Evolutionary conservation across 306 rosid genomes (phyloP).

Genomic region (Glycyrrhiza uralensis): DNA sequence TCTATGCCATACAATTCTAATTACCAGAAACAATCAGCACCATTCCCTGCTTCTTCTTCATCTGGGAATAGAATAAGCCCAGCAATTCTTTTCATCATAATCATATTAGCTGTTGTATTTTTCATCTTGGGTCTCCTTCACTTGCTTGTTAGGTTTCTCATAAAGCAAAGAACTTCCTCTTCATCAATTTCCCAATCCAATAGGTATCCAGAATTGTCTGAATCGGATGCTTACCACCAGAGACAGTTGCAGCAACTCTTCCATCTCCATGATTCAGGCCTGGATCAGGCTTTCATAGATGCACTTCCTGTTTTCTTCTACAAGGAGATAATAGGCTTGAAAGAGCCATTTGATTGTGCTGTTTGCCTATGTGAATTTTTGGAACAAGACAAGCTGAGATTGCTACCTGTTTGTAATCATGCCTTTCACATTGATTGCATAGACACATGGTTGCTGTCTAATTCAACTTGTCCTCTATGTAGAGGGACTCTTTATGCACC

Average conservation of each 20-base stretch:
- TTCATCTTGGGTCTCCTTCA: slow-evolving; percentile 81
- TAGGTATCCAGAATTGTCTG: slow-evolving; percentile 66
- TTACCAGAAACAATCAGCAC: slow-evolving; percentile 38
- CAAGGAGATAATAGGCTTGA: slow-evolving; percentile 66
- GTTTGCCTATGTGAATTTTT: slow-evolving; percentile 89
- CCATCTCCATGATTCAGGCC: slow-evolving; percentile 91
- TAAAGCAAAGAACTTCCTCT: slow-evolving; percentile 60
- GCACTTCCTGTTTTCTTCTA: slow-evolving; percentile 85
- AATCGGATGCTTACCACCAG: slow-evolving; percentile 64
- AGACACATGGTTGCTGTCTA: slow-evolving; percentile 90
- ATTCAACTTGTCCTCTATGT: slow-evolving; percentile 95
- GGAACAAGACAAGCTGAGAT: slow-evolving; percentile 70
- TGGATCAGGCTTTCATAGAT: slow-evolving; percentile 89
- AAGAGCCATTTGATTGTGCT: slow-evolving; percentile 93
- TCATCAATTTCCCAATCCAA: slow-evolving; percentile 62
- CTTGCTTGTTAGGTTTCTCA: slow-evolving; percentile 72
- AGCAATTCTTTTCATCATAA: slow-evolving; percentile 67
- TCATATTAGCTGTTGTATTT: slow-evolving; percentile 68
- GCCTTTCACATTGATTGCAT: slow-evolving; percentile 91
- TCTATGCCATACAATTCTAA: slow-evolving; percentile 35
- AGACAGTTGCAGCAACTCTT: slow-evolving; percentile 94
- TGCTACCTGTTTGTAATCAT: slow-evolving; percentile 83
- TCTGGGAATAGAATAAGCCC: slow-evolving; percentile 72
- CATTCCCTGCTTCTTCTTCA: slow-evolving; percentile 40
- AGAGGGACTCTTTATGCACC: slow-evolving; percentile 68